phyloP scores from a whole-genome alignment of 352 stramenopile species.

The Globisporangium orthogonon region DNA sequence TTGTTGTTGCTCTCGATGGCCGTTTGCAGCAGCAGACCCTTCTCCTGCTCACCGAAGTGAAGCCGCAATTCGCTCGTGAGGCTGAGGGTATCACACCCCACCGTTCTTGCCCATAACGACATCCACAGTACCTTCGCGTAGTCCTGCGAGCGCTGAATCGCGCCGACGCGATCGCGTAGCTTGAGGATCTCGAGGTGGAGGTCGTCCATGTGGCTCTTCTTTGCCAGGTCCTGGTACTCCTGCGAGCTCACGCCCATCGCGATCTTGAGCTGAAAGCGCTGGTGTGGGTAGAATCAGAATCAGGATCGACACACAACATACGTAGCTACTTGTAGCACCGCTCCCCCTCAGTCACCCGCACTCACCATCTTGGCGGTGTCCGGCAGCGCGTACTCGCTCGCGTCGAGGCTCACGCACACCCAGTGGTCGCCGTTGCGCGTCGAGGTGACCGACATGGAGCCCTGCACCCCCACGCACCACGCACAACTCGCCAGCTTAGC shows the following conservation, averaged over 20 bases:
- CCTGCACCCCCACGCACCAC: constrained; percentile 19
- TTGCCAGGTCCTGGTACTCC: constrained; percentile 79
- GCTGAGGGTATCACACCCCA: background rate
- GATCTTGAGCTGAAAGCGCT: constrained; percentile 69
- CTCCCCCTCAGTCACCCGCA: background rate
- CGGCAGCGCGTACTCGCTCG: constrained; percentile 53
- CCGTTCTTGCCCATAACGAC: no score
- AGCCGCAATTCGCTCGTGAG: background rate
- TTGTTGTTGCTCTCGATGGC: constrained; percentile 77
- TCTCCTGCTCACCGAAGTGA: constrained; percentile 27
- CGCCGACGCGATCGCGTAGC: constrained; percentile 65
- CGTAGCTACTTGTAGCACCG: no score
- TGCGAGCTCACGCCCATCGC: constrained; percentile 62
- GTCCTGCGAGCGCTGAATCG: constrained; percentile 81
- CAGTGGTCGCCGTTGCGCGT: constrained; percentile 60
- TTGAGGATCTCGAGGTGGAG: constrained; percentile 78
- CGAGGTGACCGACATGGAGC: constrained; percentile 61
- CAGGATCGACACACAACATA: no score
- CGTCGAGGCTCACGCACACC: constrained; percentile 68
- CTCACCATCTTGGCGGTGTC: constrained; percentile 57
- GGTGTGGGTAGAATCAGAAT: no score
- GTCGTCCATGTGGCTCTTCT: constrained; percentile 80
- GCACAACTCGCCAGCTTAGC: no score
- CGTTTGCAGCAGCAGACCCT: constrained; percentile 61
- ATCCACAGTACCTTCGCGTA: constrained; percentile 59